Base-by-base conservation (phyloP, 805 yeast genomes). In the Nakazawaea ambrosiae region DNA sequence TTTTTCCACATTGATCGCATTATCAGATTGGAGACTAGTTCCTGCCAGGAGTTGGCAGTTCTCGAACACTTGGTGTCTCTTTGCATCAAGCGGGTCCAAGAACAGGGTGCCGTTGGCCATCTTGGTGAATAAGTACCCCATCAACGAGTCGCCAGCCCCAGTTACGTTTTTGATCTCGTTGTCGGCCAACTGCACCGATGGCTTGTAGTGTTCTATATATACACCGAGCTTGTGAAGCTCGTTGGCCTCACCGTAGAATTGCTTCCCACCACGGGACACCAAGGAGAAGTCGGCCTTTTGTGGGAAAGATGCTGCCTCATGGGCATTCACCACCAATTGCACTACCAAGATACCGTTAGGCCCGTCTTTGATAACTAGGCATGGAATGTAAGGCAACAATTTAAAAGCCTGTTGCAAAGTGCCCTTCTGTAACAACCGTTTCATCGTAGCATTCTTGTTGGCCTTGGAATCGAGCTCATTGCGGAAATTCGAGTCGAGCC, bases 121-220 rank as follows among this genome's bases (percentile, higher is more conserved):
- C 40, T 65, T 65, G 2, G 78, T 60, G 10, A 75, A 53, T 17
- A 87, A 45, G 20, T 68, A 74, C 0, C 96, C 96, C 20, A 77
- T 68, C 30, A 87, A 64, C 0, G 92, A 69, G 55, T 87, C 96
- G 9, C 96, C 96, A 1, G 95, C 95, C 2, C 96, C 96, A 8
- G 90, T 85, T 23, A 83, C 95, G 46, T 79, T 84, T 20, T 57
- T 58, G 10, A 81, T 66, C 0, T 55, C 50, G 3, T 62, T 51
- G 29, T 56, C 58, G 41, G 56, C 59, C 0, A 71, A 64, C 2
- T 45, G 39, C 5, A 53, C 46, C 1, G 60, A 55, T 3, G 70
- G 58, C 1, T 73, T 68, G 53, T 69, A 81, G 51, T 82, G 80
- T 48, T 83, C 84, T 16, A 85, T 61, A 6, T 76, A 61, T 4